These are phyloP conservation scores for Suillus occidentalis DNA, from an alignment of 768 basidiomycete species.

Conservation along the genomic window DNA sequence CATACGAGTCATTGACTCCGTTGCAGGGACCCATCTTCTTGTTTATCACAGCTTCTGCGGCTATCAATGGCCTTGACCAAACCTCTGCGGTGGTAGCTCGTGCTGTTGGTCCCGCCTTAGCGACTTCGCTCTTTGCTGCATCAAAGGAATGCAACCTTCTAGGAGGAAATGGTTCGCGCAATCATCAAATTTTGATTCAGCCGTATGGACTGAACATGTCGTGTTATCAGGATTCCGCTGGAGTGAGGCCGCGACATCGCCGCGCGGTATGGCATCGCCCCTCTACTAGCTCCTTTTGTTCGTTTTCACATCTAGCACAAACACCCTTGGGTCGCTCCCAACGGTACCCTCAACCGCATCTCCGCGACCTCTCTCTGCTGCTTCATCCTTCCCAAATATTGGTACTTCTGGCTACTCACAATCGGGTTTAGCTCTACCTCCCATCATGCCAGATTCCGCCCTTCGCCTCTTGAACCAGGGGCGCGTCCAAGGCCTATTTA, in stretches of 20 bases:
- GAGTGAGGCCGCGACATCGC: conserved; percentile 94
- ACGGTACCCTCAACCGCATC: conserved; percentile 45
- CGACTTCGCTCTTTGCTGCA: no score
- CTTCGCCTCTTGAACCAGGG: conserved; percentile 83
- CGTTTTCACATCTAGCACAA: conserved; percentile 83
- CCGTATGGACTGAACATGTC: conserved; percentile 13
- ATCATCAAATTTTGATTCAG: conserved; percentile 9
- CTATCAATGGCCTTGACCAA: no score
- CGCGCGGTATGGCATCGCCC: conserved; percentile 86
- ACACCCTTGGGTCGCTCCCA: conserved; percentile 68
- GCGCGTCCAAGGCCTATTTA: conserved; percentile 82
- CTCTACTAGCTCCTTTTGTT: conserved; percentile 87
- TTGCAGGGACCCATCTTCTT: no score
- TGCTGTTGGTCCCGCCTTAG: no score
- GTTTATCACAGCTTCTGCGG: no score
- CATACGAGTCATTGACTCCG: no score
- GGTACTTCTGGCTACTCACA: conserved; percentile 46
- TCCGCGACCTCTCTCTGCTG: conserved; percentile 65
- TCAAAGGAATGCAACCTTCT: no score
- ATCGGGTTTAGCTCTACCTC: conserved; percentile 68
- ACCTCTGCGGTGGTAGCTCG: no score
- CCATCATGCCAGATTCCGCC: conserved; percentile 86
- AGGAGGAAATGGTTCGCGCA: conserved; percentile 89
- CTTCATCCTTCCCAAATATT: conserved; percentile 64
- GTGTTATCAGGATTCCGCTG: conserved; percentile 80